Percentiles rank a stretch among this genome's conserved stretches.
Conservation (phyloP, 306 rosid genomes). For the Glycyrrhiza uralensis region DNA sequence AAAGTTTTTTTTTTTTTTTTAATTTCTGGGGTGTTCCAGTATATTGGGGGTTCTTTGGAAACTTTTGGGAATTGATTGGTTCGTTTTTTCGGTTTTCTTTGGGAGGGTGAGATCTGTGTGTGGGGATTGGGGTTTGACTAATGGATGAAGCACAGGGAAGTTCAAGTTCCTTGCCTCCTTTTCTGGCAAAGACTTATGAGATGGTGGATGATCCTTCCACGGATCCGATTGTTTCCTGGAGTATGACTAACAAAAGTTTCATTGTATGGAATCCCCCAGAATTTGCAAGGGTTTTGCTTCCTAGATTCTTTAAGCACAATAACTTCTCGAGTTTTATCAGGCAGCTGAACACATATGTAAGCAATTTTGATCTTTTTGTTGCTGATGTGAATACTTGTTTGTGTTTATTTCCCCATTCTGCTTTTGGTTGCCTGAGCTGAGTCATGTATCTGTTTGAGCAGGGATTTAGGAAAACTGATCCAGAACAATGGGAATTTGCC, state of each 20-base stretch:
- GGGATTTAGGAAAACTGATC: constrained; percentile 90
- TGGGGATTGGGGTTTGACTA: constrained; percentile 30
- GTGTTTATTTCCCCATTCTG: neutral
- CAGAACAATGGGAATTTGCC: constrained; percentile 96
- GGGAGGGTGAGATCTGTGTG: constrained; percentile 27
- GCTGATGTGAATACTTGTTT: constrained; percentile 7
- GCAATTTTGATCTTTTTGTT: constrained; percentile 18
- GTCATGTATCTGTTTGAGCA: constrained; percentile 24
- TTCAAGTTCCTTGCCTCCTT: constrained; percentile 80
- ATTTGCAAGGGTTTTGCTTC: constrained; percentile 70
- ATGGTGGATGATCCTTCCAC: constrained; percentile 87
- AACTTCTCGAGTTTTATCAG: constrained; percentile 97
- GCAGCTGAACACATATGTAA: constrained; percentile 96
- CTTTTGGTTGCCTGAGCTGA: constrained; percentile 20
- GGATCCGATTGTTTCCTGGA: constrained; percentile 81
- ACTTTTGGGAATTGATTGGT: constrained; percentile 16
- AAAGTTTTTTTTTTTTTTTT: neutral
- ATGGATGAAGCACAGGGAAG: constrained; percentile 87
- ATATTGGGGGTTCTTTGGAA: constrained; percentile 20
- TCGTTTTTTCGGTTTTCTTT: constrained; percentile 39
- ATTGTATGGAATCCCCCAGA: constrained; percentile 84
- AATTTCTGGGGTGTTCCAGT: neutral
- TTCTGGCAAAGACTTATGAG: constrained; percentile 82
- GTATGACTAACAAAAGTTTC: constrained; percentile 57
- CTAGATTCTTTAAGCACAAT: constrained; percentile 87